Evolutionary conservation across 169 alveolate genomes (phyloP).

Genomic region (Plasmodium knowlesi): DNA sequence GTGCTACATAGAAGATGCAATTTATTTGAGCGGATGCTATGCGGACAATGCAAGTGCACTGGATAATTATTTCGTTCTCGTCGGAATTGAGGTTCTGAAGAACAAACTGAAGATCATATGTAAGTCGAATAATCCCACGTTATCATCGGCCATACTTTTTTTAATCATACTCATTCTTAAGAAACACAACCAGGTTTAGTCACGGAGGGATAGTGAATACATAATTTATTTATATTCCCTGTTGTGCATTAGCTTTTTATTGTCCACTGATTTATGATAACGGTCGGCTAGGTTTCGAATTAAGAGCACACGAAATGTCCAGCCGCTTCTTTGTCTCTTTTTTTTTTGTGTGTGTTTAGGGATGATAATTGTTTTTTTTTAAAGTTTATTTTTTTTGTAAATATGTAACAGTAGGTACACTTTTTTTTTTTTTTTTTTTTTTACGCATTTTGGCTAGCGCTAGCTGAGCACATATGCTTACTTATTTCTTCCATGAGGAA

Average conservation of each 20-base stretch:
- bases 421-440: not conserved
- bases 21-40: constrained; percentile 53
- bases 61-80: constrained; percentile 67
- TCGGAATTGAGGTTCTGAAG: constrained; percentile 24
- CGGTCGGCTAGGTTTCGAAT: not conserved
- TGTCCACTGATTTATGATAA: not conserved
- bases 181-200: not conserved
- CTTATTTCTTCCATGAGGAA: not conserved
- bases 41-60: constrained; percentile 23
- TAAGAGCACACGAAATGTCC: not conserved
- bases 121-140: constrained; percentile 58
- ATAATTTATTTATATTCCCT: not conserved
- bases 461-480: not conserved
- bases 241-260: not conserved
- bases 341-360: not conserved
- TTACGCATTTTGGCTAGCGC: not conserved
- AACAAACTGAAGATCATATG: constrained; percentile 39
- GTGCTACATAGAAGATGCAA: constrained; percentile 37
- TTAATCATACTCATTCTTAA: constrained; percentile 34
- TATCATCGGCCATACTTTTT: constrained; percentile 64
- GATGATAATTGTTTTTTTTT: constrained; percentile 1
- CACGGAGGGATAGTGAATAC: not conserved
- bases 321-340: not conserved
- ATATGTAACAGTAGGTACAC: not conserved
- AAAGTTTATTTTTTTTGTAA: not conserved